phyloP scores from a whole-genome alignment of 129 eudicot species.

The Arctium minus region DNA sequence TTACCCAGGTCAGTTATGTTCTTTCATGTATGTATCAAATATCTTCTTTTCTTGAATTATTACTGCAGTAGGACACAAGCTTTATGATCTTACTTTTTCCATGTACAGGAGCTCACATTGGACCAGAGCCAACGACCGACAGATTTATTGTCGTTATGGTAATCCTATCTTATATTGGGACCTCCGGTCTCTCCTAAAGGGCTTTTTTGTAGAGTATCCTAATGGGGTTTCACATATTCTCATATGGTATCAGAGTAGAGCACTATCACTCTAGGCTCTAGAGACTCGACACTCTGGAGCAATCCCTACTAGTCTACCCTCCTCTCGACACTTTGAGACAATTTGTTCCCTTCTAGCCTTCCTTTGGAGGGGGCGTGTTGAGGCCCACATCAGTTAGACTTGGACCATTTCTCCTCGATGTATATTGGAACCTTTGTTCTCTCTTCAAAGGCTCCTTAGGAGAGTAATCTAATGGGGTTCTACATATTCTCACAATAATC shows the following conservation, averaged over 20 bases:
- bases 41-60: neutral
- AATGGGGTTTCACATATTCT: neutral
- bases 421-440: too few species aligned
- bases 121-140: conserved; percentile 99
- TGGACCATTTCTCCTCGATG: neutral
- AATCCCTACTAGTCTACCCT: neutral
- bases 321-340: neutral
- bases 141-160: conserved; percentile 92
- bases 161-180: conserved; percentile 5
- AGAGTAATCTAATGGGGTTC: neutral
- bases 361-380: neutral
- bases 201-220: neutral
- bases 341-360: neutral
- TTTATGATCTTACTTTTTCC: neutral
- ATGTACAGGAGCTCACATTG: conserved; percentile 90
- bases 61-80: neutral
- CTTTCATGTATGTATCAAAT: neutral
- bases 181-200: neutral
- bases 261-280: neutral
- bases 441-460: neutral
- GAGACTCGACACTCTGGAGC: neutral
- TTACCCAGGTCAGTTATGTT: conserved; percentile 63
- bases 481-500: neutral
- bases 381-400: neutral
- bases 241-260: neutral